These are phyloP conservation scores for Pythium aquatile DNA, from an alignment of 352 stramenopile species.

Conservation along the genomic window DNA sequence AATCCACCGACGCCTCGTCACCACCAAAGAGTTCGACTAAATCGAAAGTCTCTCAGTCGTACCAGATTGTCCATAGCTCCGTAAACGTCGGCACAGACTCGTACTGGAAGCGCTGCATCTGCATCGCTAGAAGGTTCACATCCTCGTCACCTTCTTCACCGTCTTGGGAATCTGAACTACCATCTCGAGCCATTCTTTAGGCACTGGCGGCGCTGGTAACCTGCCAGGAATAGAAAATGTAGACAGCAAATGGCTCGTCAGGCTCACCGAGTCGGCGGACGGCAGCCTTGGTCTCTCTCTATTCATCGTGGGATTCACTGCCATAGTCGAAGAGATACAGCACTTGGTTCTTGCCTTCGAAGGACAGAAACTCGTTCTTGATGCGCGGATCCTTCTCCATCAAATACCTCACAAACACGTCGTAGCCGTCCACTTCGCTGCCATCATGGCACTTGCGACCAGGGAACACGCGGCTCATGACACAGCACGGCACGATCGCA, in stretches of 20 bases:
- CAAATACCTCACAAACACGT: constrained; percentile 81
- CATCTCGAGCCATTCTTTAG: not conserved
- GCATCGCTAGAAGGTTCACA: constrained; percentile 51
- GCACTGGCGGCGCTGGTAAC: not conserved
- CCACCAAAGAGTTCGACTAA: not conserved
- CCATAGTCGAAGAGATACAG: constrained; percentile 73
- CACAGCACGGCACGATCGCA: constrained; percentile 95
- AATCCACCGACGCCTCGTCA: not conserved
- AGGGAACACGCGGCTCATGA: constrained; percentile 94
- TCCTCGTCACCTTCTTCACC: constrained; percentile 16
- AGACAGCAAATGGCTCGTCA: not conserved
- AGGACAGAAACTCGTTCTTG: constrained; percentile 63
- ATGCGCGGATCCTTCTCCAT: constrained; percentile 74
- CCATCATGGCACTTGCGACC: constrained; percentile 54
- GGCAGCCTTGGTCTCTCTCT: not conserved
- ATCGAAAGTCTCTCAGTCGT: not conserved
- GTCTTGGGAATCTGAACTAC: not conserved
- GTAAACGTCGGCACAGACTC: constrained; percentile 27
- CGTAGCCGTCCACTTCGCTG: constrained; percentile 73
- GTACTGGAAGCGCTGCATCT: constrained; percentile 54
- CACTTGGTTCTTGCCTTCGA: constrained; percentile 84
- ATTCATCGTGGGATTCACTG: not conserved
- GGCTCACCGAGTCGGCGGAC: not conserved
- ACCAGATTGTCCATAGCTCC: constrained; percentile 58
- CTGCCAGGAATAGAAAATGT: not conserved